These are phyloP conservation scores for Globisporangium apiculatum DNA, from an alignment of 352 stramenopile genomes.

Conservation along the genomic window DNA sequence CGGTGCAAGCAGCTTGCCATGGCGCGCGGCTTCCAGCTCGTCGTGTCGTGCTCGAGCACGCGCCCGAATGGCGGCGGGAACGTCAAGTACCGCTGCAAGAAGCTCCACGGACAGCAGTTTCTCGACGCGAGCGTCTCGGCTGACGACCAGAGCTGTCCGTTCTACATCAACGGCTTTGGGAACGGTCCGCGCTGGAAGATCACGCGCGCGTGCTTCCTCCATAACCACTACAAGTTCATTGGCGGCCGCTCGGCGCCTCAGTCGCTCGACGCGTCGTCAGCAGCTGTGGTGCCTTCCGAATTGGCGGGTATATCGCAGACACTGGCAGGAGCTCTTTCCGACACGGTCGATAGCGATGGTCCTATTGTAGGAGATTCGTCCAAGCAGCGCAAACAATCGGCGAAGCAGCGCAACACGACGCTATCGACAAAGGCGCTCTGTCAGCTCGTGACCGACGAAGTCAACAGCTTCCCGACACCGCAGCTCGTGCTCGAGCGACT, in stretches of 20 bases:
- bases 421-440: conserved; percentile 74
- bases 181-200: conserved; percentile 65
- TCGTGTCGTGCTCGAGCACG: conserved; percentile 61
- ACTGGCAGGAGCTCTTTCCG: no score
- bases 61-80: conserved; percentile 63
- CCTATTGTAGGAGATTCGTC: no score
- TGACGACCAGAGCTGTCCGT: conserved; percentile 52
- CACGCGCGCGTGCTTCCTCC: conserved; percentile 62
- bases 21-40: conserved; percentile 65
- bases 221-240: conserved; percentile 87
- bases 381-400: not conserved
- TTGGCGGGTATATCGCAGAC: no score
- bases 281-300: no score
- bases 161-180: conserved; percentile 79
- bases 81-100: conserved; percentile 82
- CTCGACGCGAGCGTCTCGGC: conserved; percentile 48
- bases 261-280: not conserved
- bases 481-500: conserved; percentile 57
- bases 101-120: conserved; percentile 73
- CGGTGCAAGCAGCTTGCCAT: conserved; percentile 76
- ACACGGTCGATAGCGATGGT: no score
- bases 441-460: conserved; percentile 64
- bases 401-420: conserved; percentile 66
- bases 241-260: conserved; percentile 28
- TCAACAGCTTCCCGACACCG: conserved; percentile 52